Conservation (phyloP, 2,329 filamentous ascomycete genomes). For the Penicillium sclerotiorum region DNA sequence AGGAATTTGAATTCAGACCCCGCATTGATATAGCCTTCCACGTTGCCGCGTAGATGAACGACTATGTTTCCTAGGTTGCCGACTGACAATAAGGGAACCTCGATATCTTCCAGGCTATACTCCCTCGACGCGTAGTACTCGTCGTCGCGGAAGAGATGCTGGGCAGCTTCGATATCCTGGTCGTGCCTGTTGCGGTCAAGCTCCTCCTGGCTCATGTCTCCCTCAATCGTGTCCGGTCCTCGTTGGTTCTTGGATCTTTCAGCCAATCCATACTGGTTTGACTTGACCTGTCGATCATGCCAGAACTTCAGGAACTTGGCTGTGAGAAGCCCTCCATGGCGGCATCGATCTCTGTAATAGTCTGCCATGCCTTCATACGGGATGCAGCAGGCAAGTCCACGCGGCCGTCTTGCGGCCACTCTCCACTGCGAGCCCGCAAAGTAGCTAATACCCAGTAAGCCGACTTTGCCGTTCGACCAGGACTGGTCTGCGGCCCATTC, state of each 20-base stretch:
- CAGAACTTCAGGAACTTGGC: constrained; percentile 61
- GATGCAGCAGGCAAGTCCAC: constrained; percentile 52
- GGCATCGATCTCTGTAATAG: constrained; percentile 56
- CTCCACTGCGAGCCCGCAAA: constrained; percentile 57
- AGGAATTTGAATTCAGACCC: constrained; percentile 68
- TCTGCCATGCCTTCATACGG: constrained; percentile 59
- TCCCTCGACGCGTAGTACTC: constrained; percentile 29
- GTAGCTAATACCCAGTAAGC: constrained; percentile 53
- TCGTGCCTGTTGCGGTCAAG: constrained; percentile 6
- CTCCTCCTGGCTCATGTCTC: constrained; percentile 17
- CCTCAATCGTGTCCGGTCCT: constrained; percentile 28
- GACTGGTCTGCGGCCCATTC: constrained; percentile 12
- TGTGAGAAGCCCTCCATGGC: constrained; percentile 63
- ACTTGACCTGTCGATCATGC: constrained; percentile 65
- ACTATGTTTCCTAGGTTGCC: constrained; percentile 71
- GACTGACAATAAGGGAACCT: constrained; percentile 66
- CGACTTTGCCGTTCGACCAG: constrained; percentile 47
- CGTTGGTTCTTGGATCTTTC: constrained; percentile 20
- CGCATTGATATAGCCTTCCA: constrained; percentile 63
- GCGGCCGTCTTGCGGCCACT: constrained; percentile 53
- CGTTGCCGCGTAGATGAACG: constrained; percentile 67
- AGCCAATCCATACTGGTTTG: constrained; percentile 63
- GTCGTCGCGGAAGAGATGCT: background rate
- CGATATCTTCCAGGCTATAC: constrained; percentile 63
- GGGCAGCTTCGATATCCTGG: background rate